These are phyloP conservation scores for Bremia lactucae DNA, from an alignment of 352 stramenopile species.

Conservation along the genomic window DNA sequence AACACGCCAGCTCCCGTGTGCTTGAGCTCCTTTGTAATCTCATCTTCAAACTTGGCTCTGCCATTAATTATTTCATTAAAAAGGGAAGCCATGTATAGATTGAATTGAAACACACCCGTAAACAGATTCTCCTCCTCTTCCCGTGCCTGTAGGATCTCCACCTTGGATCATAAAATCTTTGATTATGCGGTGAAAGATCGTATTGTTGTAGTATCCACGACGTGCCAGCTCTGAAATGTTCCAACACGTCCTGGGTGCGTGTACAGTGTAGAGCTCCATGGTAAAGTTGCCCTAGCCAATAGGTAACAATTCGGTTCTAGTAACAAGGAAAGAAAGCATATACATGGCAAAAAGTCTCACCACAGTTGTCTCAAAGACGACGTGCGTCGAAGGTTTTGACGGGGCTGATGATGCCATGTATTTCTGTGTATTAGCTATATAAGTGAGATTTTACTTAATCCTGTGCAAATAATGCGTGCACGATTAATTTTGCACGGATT, in stretches of 20 bases:
- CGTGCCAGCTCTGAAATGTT: constrained; percentile 89
- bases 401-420: constrained; percentile 9
- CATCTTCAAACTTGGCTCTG: constrained; percentile 90
- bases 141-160: constrained; percentile 90
- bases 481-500: no score
- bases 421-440: no score
- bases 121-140: constrained; percentile 85
- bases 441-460: no score
- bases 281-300: constrained; percentile 76
- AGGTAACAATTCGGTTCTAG: neutral
- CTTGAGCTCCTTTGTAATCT: constrained; percentile 88
- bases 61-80: constrained; percentile 2
- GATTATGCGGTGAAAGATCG: constrained; percentile 94
- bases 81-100: constrained; percentile 2
- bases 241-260: constrained; percentile 88
- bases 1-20: constrained; percentile 89
- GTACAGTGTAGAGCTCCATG: constrained; percentile 89
- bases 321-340: neutral
- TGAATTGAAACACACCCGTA: constrained; percentile 58
- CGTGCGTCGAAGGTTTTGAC: constrained; percentile 48
- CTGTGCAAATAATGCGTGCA: no score
- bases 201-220: constrained; percentile 92
- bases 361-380: constrained; percentile 79
- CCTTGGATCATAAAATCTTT: constrained; percentile 96
- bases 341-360: constrained; percentile 17